Evolutionary conservation across 768 basidiomycete genomes (phyloP).

Genomic region (Nevesoporus exiguus): DNA sequence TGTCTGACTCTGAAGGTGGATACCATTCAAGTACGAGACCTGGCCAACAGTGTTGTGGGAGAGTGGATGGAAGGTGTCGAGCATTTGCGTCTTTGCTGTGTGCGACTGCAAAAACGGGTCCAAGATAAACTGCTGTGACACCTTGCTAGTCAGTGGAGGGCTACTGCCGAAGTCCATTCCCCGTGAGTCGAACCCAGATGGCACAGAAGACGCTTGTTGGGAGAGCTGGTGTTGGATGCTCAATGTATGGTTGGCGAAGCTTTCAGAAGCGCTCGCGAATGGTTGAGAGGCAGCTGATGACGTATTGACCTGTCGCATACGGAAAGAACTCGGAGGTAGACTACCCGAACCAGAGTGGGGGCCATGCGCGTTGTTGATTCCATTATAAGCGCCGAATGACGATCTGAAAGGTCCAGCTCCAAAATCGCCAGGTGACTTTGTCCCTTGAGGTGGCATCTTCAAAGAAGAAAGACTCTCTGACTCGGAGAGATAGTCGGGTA

Average conservation of each 20-base stretch:
- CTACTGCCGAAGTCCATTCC: slow-evolving; percentile 34
- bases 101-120: slow-evolving; percentile 35
- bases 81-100: slow-evolving; percentile 27
- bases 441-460: slow-evolving; percentile 30
- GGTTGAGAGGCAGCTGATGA: slow-evolving; percentile 28
- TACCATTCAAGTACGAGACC: slow-evolving; percentile 36
- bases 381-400: slow-evolving; percentile 34
- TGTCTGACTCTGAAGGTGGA: slow-evolving; percentile 66
- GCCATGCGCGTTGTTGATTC: slow-evolving; percentile 23
- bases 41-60: slow-evolving; percentile 34
- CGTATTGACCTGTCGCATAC: slow-evolving; percentile 34
- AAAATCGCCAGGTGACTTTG: slow-evolving; percentile 34
- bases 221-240: slow-evolving; percentile 33
- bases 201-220: slow-evolving; percentile 28
- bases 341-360: slow-evolving; percentile 26
- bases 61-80: slow-evolving; percentile 33
- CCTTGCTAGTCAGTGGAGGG: slow-evolving; percentile 24
- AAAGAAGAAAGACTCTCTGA: slow-evolving; percentile 30
- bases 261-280: slow-evolving; percentile 23
- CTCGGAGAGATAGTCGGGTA: slow-evolving; percentile 35
- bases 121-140: slow-evolving; percentile 31
- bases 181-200: slow-evolving; percentile 27
- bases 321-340: slow-evolving; percentile 33
- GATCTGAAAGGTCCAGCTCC: slow-evolving; percentile 35
- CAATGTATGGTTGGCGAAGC: slow-evolving; percentile 26